These are phyloP conservation scores for Fonsecaea nubica DNA, from an alignment of 2,329 filamentous ascomycete genomes.

Conservation along the genomic window DNA sequence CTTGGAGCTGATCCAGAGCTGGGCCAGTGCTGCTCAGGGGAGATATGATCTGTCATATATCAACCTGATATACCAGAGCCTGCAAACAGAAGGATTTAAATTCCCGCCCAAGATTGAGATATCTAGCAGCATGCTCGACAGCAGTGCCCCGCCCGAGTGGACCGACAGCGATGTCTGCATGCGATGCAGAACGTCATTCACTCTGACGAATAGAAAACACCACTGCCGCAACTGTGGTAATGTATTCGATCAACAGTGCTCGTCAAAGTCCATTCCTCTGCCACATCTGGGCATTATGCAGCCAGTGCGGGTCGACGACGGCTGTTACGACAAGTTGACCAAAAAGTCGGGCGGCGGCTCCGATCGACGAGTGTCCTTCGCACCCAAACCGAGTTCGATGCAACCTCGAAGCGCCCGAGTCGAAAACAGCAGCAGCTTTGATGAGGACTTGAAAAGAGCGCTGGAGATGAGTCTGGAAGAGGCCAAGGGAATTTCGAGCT, in stretches of 20 bases:
- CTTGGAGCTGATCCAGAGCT: slow-evolving; percentile 88
- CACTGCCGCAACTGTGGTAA: slow-evolving; percentile 98
- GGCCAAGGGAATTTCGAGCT: slow-evolving; percentile 71
- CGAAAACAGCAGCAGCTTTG: slow-evolving; percentile 75
- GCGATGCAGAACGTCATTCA: slow-evolving; percentile 93
- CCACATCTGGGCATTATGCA: slow-evolving; percentile 92
- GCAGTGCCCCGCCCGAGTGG: slow-evolving; percentile 96
- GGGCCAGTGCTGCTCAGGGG: slow-evolving; percentile 87
- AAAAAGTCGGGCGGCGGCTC: slow-evolving; percentile 61
- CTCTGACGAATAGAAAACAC: slow-evolving; percentile 97
- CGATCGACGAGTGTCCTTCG: slow-evolving; percentile 46
- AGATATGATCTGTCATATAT: slow-evolving; percentile 85
- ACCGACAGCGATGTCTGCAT: slow-evolving; percentile 97
- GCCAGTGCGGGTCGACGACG: slow-evolving; percentile 92
- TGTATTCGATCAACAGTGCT: slow-evolving; percentile 95
- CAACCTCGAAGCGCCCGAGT: slow-evolving; percentile 87
- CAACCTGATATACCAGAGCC: slow-evolving; percentile 79
- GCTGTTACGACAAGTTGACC: slow-evolving; percentile 87
- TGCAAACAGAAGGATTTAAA: slow-evolving; percentile 84
- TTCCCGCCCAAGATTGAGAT: slow-evolving; percentile 89
- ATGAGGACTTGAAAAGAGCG: slow-evolving; percentile 91
- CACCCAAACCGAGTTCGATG: slow-evolving; percentile 74
- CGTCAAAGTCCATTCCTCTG: slow-evolving; percentile 82
- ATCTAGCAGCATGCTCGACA: slow-evolving; percentile 97
- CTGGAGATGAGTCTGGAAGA: slow-evolving; percentile 98